Evolutionary conservation across 495 filamentous ascomycete genomes (phyloP), one percentile per base, ranked within the genome.

Genomic region (Aspergillus ellipticus): DNA sequence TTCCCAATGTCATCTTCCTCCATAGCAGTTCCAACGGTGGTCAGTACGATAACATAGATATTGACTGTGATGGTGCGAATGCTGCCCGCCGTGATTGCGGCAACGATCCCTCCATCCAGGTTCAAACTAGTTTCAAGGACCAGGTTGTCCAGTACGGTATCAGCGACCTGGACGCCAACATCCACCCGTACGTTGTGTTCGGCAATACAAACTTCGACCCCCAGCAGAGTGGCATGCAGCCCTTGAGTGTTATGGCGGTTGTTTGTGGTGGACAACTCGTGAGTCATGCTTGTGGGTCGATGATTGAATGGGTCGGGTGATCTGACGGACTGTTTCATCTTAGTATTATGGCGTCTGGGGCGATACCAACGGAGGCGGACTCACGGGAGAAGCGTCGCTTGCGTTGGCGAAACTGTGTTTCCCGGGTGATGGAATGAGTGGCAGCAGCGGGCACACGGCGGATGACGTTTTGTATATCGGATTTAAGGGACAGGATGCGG

Each of bases 261-360:
- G 82, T 87, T 8, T 88, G 85, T 53, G 73, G 72, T 13, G 66
- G 71, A 20, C 61, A 85, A 59, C 56, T 86, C 61, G 81, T 85
- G 65, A 54, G 26, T 51, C 3, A 35, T 24, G 21, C 24, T 13
- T 28, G 20, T 21, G 20, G 21, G 50, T 21, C n/a, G n/a, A n/a
- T n/a, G n/a, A n/a, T n/a, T n/a, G n/a, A n/a, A n/a, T 22, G 10
- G 13, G 49, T 8, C 15, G 28, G 33, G 11, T 6, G 5, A 21
- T 15, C 11, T 28, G 29, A 22, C 16, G 13, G 5, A 17, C 26
- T 49, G 29, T 43, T 35, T 45, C 49, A 10, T 42, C 9, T 19
- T 45, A 83, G 74, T 67, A 84, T 41, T 88, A 86, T 58, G 84
- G 81, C n/a, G 67, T 89, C 51, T 87, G 82, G 85, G 85, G 82